Conservation (phyloP, 345 rosid genomes). For the Eutrema yunnanense region DNA sequence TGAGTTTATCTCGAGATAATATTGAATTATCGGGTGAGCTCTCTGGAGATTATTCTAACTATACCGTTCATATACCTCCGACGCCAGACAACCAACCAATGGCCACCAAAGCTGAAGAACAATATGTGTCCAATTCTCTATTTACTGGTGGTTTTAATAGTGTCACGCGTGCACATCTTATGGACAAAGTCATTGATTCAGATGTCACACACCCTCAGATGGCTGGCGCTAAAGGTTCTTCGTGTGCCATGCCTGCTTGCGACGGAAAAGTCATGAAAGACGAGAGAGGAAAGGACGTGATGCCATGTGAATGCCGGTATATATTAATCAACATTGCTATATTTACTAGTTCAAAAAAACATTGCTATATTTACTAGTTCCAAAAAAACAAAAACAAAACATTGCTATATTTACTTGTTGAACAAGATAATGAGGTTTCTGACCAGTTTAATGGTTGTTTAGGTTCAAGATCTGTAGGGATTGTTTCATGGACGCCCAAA, state of each 20-base stretch:
- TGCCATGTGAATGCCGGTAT: slow-evolving; percentile 90
- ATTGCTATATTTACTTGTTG: background rate
- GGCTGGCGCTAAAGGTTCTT: slow-evolving; percentile 84
- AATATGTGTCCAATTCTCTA: slow-evolving; percentile 80
- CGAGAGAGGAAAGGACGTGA: slow-evolving; percentile 76
- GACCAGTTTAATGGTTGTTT: slow-evolving; percentile 3
- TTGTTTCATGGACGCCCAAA: slow-evolving; percentile 84
- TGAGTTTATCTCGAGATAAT: slow-evolving; percentile 77
- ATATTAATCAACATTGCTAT: background rate
- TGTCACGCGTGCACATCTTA: slow-evolving; percentile 89
- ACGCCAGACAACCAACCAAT: slow-evolving; percentile 94
- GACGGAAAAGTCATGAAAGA: slow-evolving; percentile 93
- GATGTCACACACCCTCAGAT: slow-evolving; percentile 95
- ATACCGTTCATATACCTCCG: slow-evolving; percentile 89
- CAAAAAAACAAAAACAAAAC: background rate
- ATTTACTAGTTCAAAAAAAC: background rate
- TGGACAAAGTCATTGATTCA: slow-evolving; percentile 95
- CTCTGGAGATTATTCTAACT: slow-evolving; percentile 76
- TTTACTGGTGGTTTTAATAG: slow-evolving; percentile 95
- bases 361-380: background rate
- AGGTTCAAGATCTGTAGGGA: slow-evolving; percentile 96
- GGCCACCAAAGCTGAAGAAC: slow-evolving; percentile 84
- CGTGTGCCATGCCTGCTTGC: slow-evolving; percentile 84
- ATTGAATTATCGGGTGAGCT: slow-evolving; percentile 80
- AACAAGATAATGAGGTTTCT: background rate